phyloP scores from a whole-genome alignment of 2,329 filamentous ascomycete genomes.

The Didymellaceae sp. region DNA sequence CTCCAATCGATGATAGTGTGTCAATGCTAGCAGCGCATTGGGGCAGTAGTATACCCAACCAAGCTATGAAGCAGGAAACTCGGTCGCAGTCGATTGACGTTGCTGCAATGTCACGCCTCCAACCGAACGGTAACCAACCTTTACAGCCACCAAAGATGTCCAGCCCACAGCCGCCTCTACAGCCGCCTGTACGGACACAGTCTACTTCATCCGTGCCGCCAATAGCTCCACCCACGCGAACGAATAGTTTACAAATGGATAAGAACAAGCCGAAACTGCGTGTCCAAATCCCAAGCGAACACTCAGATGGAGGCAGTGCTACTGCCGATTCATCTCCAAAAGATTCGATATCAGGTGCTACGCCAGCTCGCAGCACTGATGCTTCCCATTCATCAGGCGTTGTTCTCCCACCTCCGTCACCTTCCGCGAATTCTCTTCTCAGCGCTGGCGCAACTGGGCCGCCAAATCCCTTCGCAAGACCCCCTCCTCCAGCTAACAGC shows the following conservation, averaged over 20 bases:
- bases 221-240: slow-evolving; percentile 70
- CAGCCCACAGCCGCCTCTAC: slow-evolving; percentile 44
- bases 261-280: slow-evolving; percentile 82
- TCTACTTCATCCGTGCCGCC: slow-evolving; percentile 71
- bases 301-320: slow-evolving; percentile 77
- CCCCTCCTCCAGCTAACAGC: slow-evolving; percentile 72
- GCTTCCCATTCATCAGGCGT: slow-evolving; percentile 71
- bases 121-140: slow-evolving; percentile 54
- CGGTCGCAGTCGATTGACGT: slow-evolving; percentile 72
- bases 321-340: slow-evolving; percentile 73
- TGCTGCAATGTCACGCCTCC: slow-evolving; percentile 57
- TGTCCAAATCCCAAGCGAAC: slow-evolving; percentile 93
- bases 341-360: slow-evolving; percentile 64
- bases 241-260: slow-evolving; percentile 74
- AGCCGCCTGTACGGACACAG: slow-evolving; percentile 57
- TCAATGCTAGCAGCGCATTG: slow-evolving; percentile 86
- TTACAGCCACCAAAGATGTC: slow-evolving; percentile 57
- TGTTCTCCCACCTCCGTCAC: slow-evolving; percentile 90
- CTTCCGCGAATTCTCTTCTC: slow-evolving; percentile 81
- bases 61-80: slow-evolving; percentile 52
- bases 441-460: slow-evolving; percentile 92
- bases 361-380: slow-evolving; percentile 62
- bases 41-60: slow-evolving; percentile 59
- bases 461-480: slow-evolving; percentile 93
- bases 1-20: slow-evolving; percentile 90